Conservation (phyloP, 2,329 filamentous ascomycete species). For the Ceratocystis diversiconidia region DNA sequence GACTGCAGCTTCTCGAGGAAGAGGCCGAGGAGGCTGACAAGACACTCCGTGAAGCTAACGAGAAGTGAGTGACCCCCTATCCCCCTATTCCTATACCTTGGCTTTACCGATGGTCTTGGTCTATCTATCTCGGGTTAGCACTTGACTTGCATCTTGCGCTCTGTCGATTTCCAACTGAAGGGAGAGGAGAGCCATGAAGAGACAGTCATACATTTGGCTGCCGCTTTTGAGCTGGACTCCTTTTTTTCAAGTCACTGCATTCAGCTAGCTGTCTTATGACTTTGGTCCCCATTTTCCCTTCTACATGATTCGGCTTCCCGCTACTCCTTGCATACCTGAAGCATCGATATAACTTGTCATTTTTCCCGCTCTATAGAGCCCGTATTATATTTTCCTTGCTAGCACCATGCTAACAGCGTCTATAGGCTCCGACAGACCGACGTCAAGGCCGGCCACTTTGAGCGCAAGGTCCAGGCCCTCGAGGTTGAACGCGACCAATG, state of each 20-base stretch:
- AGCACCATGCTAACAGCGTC: neutral
- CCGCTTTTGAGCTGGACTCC: neutral
- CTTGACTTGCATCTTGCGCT: neutral
- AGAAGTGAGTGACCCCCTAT: constrained; percentile 58
- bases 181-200: no score
- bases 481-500: constrained; percentile 84
- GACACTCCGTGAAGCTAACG: constrained; percentile 90
- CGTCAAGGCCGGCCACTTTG: constrained; percentile 97
- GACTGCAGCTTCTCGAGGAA: constrained; percentile 91
- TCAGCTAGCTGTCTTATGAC: neutral
- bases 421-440: constrained; percentile 91
- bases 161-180: neutral
- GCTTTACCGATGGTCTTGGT: neutral
- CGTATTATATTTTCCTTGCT: neutral
- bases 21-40: constrained; percentile 95
- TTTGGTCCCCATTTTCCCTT: neutral
- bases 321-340: neutral
- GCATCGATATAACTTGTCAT: neutral
- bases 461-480: constrained; percentile 96
- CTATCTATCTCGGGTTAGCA: neutral
- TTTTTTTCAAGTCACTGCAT: no score
- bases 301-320: neutral
- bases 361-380: neutral
- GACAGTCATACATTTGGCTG: no score
- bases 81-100: neutral